Base-by-base conservation (phyloP, 139 green algal species). In the Micractinium sp. region DNA sequence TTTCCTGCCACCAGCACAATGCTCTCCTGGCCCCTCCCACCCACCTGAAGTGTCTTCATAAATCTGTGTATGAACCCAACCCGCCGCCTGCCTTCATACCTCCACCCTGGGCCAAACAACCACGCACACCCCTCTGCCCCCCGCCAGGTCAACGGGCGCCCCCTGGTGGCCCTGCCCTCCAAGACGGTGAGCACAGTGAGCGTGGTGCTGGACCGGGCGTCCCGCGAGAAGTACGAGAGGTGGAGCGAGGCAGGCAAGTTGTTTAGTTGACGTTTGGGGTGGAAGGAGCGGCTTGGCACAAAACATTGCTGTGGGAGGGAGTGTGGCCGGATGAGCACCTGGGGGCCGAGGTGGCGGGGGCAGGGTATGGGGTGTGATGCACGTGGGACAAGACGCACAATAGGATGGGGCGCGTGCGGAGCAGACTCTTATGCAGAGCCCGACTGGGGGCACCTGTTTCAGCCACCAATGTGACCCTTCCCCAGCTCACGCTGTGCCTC, bases 81-180 rank as follows among this genome's bases (percentile, higher is more conserved):
- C 47, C 47, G 47, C 47, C 9, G 47, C 9, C 47, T 56, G 47
- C 47, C 47, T 56, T 56, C 7, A 56, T 16, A 9, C 47, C 47
- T 56, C 47, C 47, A 9, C 47, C 47, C 47, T 56, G 9, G 9
- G 47, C 47, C 47, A 56, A 56, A 56, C 47, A 56, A 56, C 47
- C 47, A 56, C 47, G 7, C 47, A 56, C 47, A 9, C 47, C 47
- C 47, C 47, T 56, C 47, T 56, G 71, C 63, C 63, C 22, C 63
- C 20, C 14, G 20, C 12, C 78, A 84, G 78, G 78, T 93, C 31
- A 82, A 86, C 53, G 93, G 93, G 3, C 61, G 75, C 29, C 92
- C 93, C 20, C 84, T 96, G 33, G 92, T 96, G 78, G 74, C 73
- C 60, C 92, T 96, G 88, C 93, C 94, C 4, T 33, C 61, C 63